phyloP scores from a whole-genome alignment of 805 yeast species.

The Clavispora carvajalis region DNA sequence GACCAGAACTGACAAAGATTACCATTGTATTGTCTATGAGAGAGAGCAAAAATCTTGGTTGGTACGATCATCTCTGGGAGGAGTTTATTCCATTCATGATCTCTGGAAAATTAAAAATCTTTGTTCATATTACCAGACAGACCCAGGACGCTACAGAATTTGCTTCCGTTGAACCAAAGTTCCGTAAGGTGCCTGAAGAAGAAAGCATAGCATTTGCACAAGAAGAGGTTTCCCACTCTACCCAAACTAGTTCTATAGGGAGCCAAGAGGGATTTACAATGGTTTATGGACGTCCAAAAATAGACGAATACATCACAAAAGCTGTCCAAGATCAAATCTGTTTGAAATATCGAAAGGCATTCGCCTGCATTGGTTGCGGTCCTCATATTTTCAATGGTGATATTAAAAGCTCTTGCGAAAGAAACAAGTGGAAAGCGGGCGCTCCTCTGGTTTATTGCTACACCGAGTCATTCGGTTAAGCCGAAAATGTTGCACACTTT shows the following conservation, averaged over 20 bases:
- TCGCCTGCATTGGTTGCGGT: slow-evolving; percentile 42
- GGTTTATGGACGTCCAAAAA: slow-evolving; percentile 16
- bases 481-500: not conserved
- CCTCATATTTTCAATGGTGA: slow-evolving; percentile 26
- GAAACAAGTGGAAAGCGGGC: slow-evolving; percentile 18
- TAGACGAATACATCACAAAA: slow-evolving; percentile 14
- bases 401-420: slow-evolving; percentile 26
- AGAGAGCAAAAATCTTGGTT: slow-evolving; percentile 19
- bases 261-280: slow-evolving; percentile 4
- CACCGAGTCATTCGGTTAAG: slow-evolving; percentile 25
- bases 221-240: not conserved
- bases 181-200: not conserved
- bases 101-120: slow-evolving; percentile 19
- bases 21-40: slow-evolving; percentile 31
- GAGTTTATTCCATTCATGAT: slow-evolving; percentile 22
- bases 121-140: slow-evolving; percentile 27
- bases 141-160: slow-evolving; percentile 2
- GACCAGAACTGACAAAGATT: slow-evolving; percentile 25
- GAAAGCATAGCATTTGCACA: not conserved
- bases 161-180: slow-evolving; percentile 1
- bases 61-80: slow-evolving; percentile 34
- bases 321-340: slow-evolving; percentile 12
- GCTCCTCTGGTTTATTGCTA: slow-evolving; percentile 40
- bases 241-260: not conserved
- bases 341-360: slow-evolving; percentile 15